A percentile compares a stretch with the other conserved stretches of the same genome.
Evolutionary conservation across 2,329 filamentous ascomycete genomes (phyloP).

Genomic region (Clonostachys solani): DNA sequence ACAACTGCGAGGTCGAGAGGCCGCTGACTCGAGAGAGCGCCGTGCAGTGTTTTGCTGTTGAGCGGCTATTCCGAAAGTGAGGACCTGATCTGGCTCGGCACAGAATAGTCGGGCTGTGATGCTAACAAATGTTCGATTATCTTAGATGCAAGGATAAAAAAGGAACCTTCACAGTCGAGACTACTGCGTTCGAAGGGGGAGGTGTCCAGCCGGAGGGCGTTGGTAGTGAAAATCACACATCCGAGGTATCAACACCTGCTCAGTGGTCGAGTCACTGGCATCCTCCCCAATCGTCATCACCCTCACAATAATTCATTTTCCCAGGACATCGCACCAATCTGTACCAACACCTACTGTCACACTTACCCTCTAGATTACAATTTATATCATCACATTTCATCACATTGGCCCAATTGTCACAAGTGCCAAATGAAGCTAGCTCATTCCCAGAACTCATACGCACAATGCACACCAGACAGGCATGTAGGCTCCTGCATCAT

Average conservation of each 20-base stretch:
- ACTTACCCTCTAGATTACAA: too few relatives aligned
- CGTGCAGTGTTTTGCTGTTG: conserved; percentile 52
- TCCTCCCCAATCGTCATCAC: conserved; percentile 17
- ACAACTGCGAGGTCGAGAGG: conserved; percentile 50
- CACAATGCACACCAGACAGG: too few relatives aligned
- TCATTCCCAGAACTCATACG: too few relatives aligned
- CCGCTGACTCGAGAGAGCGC: conserved; percentile 38
- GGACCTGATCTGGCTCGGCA: conserved; percentile 9
- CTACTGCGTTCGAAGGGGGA: conserved; percentile 52
- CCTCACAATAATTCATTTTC: too few relatives aligned
- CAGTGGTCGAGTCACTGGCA: conserved; percentile 26
- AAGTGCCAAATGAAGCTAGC: too few relatives aligned
- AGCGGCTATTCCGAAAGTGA: conserved; percentile 57
- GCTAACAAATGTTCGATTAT: conserved; percentile 3
- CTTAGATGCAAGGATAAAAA: conserved; percentile 54
- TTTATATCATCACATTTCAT: too few relatives aligned
- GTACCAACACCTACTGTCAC: too few relatives aligned
- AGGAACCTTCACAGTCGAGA: conserved; percentile 57
- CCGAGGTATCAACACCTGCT: conserved; percentile 1
- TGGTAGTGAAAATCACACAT: neutral
- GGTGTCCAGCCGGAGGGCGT: too few relatives aligned
- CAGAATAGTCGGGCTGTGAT: neutral
- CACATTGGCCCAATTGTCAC: too few relatives aligned
- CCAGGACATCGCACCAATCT: too few relatives aligned
- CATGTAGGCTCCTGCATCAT: too few relatives aligned